Conservation (phyloP, 2,329 filamentous ascomycete genomes). For the Diaporthe destruens region DNA sequence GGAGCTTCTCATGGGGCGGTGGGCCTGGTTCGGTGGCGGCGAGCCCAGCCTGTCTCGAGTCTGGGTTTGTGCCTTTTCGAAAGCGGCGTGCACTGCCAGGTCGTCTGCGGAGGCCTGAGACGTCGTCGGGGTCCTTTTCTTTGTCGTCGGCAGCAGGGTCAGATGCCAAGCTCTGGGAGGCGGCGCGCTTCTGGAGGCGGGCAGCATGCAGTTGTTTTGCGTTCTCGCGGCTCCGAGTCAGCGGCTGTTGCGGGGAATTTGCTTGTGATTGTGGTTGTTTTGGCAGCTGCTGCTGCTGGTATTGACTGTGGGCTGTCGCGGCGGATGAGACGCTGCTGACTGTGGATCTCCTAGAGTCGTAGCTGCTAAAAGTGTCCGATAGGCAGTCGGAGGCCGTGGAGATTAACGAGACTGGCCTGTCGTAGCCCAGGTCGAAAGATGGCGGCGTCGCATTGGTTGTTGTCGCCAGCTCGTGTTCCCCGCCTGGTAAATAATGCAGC, state of each 20-base stretch:
- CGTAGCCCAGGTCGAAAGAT: slow-evolving; percentile 16
- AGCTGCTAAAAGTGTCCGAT: slow-evolving; percentile 45
- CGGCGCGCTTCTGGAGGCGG: slow-evolving; percentile 53
- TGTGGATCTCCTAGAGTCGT: slow-evolving; percentile 49
- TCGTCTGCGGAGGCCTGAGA: slow-evolving; percentile 35
- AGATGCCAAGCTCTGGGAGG: slow-evolving; percentile 51
- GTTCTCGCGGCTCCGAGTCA: slow-evolving; percentile 57
- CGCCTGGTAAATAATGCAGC: slow-evolving; percentile 32
- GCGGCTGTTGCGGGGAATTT: slow-evolving; percentile 39
- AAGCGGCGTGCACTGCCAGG: slow-evolving; percentile 38
- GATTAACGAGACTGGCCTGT: slow-evolving; percentile 32
- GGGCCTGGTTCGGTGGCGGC: slow-evolving; percentile 52
- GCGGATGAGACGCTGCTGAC: slow-evolving; percentile 48
- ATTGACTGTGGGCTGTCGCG: slow-evolving; percentile 38
- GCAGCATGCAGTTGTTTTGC: slow-evolving; percentile 64
- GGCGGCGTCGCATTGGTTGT: slow-evolving; percentile 34
- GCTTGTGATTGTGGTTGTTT: slow-evolving; percentile 36
- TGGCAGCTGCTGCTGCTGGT: slow-evolving; percentile 34
- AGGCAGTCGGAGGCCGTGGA: slow-evolving; percentile 47
- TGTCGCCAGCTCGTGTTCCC: slow-evolving; percentile 33
- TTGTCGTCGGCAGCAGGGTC: slow-evolving; percentile 49
- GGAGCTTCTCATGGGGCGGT: slow-evolving; percentile 62
- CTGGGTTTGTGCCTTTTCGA: slow-evolving; percentile 50
- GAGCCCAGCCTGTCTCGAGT: slow-evolving; percentile 49
- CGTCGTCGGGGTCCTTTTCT: slow-evolving; percentile 44